Evolutionary conservation across 2,329 filamentous ascomycete species (phyloP).

Genomic region (Xylariales sp.): DNA sequence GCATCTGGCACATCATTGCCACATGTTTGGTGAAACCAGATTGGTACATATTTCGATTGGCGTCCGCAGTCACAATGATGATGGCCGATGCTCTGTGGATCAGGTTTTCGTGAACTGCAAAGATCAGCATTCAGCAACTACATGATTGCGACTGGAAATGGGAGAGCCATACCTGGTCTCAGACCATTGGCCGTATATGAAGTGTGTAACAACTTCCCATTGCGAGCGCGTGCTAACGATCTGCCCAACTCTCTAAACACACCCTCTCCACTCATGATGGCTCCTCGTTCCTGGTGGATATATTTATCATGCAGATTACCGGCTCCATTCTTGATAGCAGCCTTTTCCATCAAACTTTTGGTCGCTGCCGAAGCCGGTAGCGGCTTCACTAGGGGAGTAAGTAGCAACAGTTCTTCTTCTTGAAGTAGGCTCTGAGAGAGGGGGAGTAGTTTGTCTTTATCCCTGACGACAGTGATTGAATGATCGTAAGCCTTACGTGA

Average conservation of each 20-base stretch:
- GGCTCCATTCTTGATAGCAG: slow-evolving; percentile 31
- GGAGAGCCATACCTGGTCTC: slow-evolving; percentile 52
- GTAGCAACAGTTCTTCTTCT: slow-evolving; percentile 81
- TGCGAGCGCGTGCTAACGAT: slow-evolving; percentile 78
- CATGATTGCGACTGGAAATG: not conserved
- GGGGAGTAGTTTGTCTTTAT: slow-evolving; percentile 80
- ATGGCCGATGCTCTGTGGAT: slow-evolving; percentile 85
- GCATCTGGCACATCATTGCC: slow-evolving; percentile 88
- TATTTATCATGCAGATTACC: slow-evolving; percentile 49
- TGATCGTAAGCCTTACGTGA: slow-evolving; percentile 85
- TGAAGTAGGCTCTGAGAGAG: slow-evolving; percentile 75
- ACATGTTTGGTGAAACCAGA: slow-evolving; percentile 94
- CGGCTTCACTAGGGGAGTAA: slow-evolving; percentile 87
- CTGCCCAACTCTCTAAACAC: slow-evolving; percentile 88
- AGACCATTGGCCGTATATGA: slow-evolving; percentile 94
- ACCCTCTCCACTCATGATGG: slow-evolving; percentile 85
- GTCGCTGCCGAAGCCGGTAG: slow-evolving; percentile 85
- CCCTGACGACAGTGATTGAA: slow-evolving; percentile 88
- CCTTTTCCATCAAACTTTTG: slow-evolving; percentile 58
- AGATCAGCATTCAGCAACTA: slow-evolving; percentile 12
- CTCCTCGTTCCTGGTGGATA: slow-evolving; percentile 52
- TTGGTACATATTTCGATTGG: slow-evolving; percentile 90
- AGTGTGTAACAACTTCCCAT: slow-evolving; percentile 83
- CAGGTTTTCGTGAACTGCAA: slow-evolving; percentile 76
- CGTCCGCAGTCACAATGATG: slow-evolving; percentile 88